Conservation (phyloP, 2,329 filamentous ascomycete species). For the Cladophialophora immunda region DNA sequence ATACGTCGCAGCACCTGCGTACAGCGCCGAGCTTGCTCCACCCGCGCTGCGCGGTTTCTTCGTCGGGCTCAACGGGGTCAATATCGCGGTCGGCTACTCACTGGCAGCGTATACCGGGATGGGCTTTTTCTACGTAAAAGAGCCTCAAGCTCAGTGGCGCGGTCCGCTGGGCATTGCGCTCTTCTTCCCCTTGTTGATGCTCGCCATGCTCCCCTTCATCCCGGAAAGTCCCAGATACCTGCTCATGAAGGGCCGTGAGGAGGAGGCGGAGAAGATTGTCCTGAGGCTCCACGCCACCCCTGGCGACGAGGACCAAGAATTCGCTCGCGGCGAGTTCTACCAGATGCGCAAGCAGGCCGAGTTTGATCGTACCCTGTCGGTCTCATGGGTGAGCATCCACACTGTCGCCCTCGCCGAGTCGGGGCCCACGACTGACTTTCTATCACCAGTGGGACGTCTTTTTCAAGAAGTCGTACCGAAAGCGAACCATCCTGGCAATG, state of each 20-base stretch:
- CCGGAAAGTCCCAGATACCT: conserved; percentile 43
- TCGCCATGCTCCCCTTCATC: conserved; percentile 39
- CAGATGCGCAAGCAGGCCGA: conserved; percentile 35
- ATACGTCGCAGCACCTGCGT: conserved; percentile 21
- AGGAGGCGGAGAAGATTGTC: conserved; percentile 39
- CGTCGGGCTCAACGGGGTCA: conserved; percentile 32
- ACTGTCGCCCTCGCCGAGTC: neutral
- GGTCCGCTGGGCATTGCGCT: conserved; percentile 32
- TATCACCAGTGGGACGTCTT: conserved; percentile 23
- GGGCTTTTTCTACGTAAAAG: conserved; percentile 30
- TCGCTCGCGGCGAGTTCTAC: conserved; percentile 29
- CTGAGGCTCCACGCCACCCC: conserved; percentile 32
- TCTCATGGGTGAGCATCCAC: conserved; percentile 17
- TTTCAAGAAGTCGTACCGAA: conserved; percentile 25
- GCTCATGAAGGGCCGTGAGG: conserved; percentile 40
- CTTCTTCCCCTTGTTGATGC: conserved; percentile 36
- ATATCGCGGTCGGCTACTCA: conserved; percentile 32
- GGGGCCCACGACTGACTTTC: neutral
- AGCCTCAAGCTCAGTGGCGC: conserved; percentile 32
- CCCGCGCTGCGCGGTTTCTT: conserved; percentile 31
- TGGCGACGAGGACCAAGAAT: conserved; percentile 28
- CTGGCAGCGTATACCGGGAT: conserved; percentile 35
- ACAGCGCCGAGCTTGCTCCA: conserved; percentile 33
- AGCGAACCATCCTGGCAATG: conserved; percentile 21
- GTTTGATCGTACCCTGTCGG: conserved; percentile 22